phyloP scores from a whole-genome alignment of 345 rosid species.

The Rubroshorea leprosula region DNA sequence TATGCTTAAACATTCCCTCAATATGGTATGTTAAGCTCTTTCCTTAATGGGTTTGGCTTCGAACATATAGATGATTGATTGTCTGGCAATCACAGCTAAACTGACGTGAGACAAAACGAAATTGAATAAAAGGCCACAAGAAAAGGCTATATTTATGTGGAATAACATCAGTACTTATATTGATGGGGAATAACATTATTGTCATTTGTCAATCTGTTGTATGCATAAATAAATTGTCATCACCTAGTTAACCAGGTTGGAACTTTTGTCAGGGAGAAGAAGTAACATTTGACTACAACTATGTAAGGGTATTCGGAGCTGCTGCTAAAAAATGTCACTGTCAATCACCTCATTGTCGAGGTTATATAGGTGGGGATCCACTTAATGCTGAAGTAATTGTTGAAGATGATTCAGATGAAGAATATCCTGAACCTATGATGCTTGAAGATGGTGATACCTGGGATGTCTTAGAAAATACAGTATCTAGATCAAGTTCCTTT shows the following conservation, averaged over 20 bases:
- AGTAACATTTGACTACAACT: conserved; percentile 95
- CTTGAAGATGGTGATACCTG: conserved; percentile 58
- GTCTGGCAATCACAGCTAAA: too few relatives aligned
- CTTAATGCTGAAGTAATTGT: conserved; percentile 63
- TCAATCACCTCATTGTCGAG: conserved; percentile 79
- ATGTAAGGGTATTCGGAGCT: conserved; percentile 96
- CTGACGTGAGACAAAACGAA: background rate
- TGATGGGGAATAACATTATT: too few relatives aligned
- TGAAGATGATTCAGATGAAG: conserved; percentile 98
- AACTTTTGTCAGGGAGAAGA: conserved; percentile 68
- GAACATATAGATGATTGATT: background rate
- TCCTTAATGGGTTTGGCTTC: background rate
- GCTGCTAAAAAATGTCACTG: conserved; percentile 97
- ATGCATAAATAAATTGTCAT: conserved; percentile 7
- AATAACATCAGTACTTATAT: too few relatives aligned
- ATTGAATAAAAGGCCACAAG: background rate
- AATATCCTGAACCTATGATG: conserved; percentile 89
- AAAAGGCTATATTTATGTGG: too few relatives aligned
- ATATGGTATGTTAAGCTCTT: conserved; percentile 9
- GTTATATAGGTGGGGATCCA: conserved; percentile 97
- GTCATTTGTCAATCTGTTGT: background rate
- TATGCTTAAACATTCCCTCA: conserved; percentile 22
- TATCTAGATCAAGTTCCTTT: conserved; percentile 26
- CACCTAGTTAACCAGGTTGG: conserved; percentile 10
- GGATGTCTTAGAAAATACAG: conserved; percentile 28